Conservation (phyloP, 2,329 filamentous ascomycete species). For the Cryphonectria parasitica region DNA sequence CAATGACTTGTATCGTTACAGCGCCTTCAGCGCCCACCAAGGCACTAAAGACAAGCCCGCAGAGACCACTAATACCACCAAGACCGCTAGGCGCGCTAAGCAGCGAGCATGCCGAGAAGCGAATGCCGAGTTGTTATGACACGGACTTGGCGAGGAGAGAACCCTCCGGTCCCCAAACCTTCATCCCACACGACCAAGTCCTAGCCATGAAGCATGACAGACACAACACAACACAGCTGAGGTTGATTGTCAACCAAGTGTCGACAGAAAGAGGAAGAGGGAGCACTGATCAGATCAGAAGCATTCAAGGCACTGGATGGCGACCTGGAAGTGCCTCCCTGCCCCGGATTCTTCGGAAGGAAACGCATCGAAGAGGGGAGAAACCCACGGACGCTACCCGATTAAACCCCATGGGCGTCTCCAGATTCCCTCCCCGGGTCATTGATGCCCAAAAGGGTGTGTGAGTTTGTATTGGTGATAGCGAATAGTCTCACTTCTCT, state of each 20-base stretch:
- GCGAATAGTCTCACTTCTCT: background rate
- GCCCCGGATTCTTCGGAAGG: background rate
- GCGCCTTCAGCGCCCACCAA: background rate
- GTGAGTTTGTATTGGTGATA: background rate
- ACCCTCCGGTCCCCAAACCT: too few relatives aligned
- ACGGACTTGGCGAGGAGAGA: background rate
- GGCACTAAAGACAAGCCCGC: too few relatives aligned
- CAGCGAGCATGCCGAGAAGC: background rate
- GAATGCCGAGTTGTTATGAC: background rate
- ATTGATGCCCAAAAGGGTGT: constrained; percentile 4
- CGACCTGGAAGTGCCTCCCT: background rate
- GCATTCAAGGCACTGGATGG: background rate
- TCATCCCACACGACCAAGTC: background rate
- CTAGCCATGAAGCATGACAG: background rate
- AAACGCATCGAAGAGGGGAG: background rate
- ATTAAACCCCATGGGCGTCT: background rate
- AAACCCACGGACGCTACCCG: background rate
- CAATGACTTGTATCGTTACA: background rate
- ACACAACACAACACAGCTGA: background rate
- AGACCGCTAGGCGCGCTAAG: background rate
- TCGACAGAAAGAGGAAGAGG: background rate
- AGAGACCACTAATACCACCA: background rate
- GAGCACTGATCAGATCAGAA: background rate
- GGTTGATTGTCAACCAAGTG: background rate
- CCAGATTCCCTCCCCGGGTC: background rate